Percentiles rank a stretch among this genome's conserved stretches.
Evolutionary conservation across 2,329 filamentous ascomycete genomes (phyloP).

Genomic region (Penicillium sp.): DNA sequence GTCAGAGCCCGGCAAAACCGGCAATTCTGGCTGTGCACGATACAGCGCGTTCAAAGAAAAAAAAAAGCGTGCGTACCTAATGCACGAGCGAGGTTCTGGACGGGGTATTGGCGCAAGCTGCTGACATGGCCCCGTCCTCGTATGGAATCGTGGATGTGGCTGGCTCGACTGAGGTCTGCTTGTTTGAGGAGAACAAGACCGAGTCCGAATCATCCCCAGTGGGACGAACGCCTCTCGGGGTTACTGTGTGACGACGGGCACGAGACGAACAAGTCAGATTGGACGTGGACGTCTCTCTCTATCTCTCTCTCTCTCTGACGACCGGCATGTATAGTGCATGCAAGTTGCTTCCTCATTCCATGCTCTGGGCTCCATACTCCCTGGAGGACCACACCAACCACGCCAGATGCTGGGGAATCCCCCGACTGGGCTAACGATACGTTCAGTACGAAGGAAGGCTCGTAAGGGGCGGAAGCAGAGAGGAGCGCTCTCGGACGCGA

Average conservation of each 20-base stretch:
- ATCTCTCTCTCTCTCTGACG: neutral
- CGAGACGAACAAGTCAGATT: neutral
- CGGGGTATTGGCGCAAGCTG: constrained; percentile 3
- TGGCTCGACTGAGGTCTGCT: neutral
- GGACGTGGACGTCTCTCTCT: neutral
- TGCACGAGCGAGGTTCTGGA: neutral
- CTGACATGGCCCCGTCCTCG: neutral
- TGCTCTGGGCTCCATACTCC: neutral
- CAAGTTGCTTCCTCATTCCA: neutral
- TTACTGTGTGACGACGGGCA: neutral
- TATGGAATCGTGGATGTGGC: neutral
- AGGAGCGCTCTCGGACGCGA: constrained; percentile 9
- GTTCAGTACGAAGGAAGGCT: constrained; percentile 16
- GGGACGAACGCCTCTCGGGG: neutral
- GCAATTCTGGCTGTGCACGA: constrained; percentile 2
- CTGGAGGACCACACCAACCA: neutral
- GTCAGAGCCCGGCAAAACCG: neutral
- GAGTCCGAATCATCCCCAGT: constrained; percentile 1
- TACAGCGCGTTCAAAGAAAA: neutral
- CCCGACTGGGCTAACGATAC: constrained; percentile 17
- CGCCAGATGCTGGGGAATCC: constrained; percentile 7
- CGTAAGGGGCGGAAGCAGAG: constrained; percentile 7
- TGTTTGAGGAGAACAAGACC: constrained; percentile 12
- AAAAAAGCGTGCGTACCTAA: neutral
- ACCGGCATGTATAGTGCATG: neutral